Conservation (phyloP, 1,284 basidiomycete genomes). For the Leccinum pachyderme region DNA sequence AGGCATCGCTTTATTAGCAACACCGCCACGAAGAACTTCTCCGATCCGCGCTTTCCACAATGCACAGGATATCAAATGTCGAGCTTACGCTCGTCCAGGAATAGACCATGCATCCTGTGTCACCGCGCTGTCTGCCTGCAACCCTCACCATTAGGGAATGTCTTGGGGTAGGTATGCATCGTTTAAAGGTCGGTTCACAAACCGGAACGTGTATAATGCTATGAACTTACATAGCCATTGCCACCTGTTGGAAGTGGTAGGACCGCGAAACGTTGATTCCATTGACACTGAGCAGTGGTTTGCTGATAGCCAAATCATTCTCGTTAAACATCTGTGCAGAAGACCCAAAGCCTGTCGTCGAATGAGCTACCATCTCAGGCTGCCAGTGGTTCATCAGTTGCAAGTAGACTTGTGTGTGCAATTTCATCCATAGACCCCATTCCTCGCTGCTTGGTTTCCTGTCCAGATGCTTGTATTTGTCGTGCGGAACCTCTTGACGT, state of each 20-base stretch:
- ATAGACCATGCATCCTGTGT: too few relatives aligned
- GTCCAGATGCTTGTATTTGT: too few relatives aligned
- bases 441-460: too few relatives aligned
- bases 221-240: too few relatives aligned
- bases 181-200: not conserved
- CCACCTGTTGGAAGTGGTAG: not conserved
- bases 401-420: not conserved
- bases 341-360: not conserved
- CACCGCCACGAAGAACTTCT: too few relatives aligned
- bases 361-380: not conserved
- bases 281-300: not conserved
- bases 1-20: too few relatives aligned
- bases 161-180: not conserved
- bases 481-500: too few relatives aligned
- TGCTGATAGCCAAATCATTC: not conserved
- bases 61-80: too few relatives aligned
- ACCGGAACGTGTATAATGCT: not conserved
- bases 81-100: too few relatives aligned
- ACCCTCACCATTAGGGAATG: not conserved
- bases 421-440: not conserved
- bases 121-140: too few relatives aligned
- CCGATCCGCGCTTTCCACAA: too few relatives aligned
- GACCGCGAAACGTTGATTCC: not conserved
- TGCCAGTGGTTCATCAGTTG: not conserved
- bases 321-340: not conserved